A percentile compares a stretch with the other conserved stretches of the same genome.
phyloP scores from a whole-genome alignment of 1,284 basidiomycete genomes.

The Hymenochaete sp. region DNA sequence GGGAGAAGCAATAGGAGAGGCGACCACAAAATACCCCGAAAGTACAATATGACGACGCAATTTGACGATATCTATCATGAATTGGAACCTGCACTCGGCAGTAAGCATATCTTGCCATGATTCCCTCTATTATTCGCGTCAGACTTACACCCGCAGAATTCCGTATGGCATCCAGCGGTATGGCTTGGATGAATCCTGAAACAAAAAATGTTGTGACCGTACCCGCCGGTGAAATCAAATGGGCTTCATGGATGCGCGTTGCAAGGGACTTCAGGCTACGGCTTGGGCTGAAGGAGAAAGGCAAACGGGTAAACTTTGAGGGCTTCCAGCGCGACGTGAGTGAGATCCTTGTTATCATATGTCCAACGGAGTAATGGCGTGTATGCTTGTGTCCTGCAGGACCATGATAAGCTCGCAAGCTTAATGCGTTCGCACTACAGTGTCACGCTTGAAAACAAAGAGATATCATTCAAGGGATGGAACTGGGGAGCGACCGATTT shows the following conservation, averaged over 20 bases:
- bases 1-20: too few relatives aligned
- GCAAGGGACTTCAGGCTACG: constrained; percentile 88
- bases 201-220: constrained; percentile 60
- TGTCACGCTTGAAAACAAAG: constrained; percentile 78
- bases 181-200: constrained; percentile 85
- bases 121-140: constrained; percentile 13
- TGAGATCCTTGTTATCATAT: constrained; percentile 1
- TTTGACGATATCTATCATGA: constrained; percentile 45
- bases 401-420: constrained; percentile 69
- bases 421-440: constrained; percentile 84
- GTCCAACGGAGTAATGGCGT: not conserved
- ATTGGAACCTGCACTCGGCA: constrained; percentile 37
- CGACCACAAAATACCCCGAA: too few relatives aligned
- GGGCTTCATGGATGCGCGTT: constrained; percentile 86
- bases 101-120: constrained; percentile 27
- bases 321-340: constrained; percentile 86
- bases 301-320: constrained; percentile 76
- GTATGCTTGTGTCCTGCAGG: constrained; percentile 37
- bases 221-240: constrained; percentile 70
- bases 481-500: constrained; percentile 98
- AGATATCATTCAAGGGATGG: constrained; percentile 91
- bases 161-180: constrained; percentile 78
- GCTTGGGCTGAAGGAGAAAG: constrained; percentile 70
- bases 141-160: constrained; percentile 49
- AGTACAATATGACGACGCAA: constrained; percentile 29